phyloP scores from a whole-genome alignment of 108 stramenopile genomes.

The Parietichytrium sp. region DNA sequence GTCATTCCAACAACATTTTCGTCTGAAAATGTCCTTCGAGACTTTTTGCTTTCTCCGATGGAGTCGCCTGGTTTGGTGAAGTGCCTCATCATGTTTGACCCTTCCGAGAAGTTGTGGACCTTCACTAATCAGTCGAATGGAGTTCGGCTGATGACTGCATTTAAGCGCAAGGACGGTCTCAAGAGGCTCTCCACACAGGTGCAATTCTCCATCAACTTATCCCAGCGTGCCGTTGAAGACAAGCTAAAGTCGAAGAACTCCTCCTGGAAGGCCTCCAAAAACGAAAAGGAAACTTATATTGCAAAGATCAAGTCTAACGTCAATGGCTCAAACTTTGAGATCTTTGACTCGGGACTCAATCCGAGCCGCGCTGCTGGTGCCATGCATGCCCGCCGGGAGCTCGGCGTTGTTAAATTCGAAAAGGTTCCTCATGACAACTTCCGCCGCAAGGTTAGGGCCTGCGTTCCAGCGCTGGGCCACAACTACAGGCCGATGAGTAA shows the following conservation, averaged over 20 bases:
- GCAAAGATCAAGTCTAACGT: slow-evolving; percentile 36
- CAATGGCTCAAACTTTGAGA: slow-evolving; percentile 27
- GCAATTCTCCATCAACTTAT: slow-evolving; percentile 30
- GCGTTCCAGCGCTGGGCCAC: slow-evolving; percentile 30
- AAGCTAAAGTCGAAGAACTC: background rate
- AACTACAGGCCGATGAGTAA: background rate
- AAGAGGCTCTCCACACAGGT: slow-evolving; percentile 27
- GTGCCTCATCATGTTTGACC: slow-evolving; percentile 35
- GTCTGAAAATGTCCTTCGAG: background rate
- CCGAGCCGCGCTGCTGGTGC: slow-evolving; percentile 8
- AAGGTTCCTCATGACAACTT: background rate
- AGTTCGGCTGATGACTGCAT: slow-evolving; percentile 17
- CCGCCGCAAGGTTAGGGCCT: background rate
- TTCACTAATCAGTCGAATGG: slow-evolving; percentile 31
- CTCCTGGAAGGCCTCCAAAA: background rate
- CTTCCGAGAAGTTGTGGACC: slow-evolving; percentile 16
- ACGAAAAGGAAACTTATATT: slow-evolving; percentile 4
- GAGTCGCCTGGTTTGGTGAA: background rate
- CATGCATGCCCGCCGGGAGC: slow-evolving; percentile 36
- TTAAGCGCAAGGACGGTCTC: slow-evolving; percentile 16
- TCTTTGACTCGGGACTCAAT: slow-evolving; percentile 31
- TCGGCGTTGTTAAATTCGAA: background rate
- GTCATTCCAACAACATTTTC: background rate
- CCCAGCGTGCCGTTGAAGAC: background rate
- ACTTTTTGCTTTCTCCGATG: slow-evolving; percentile 17